Evolutionary conservation across 2,329 filamentous ascomycete genomes (phyloP), one percentile per base, ranked within the genome.

Genomic region (Exophiala xenobiotica): DNA sequence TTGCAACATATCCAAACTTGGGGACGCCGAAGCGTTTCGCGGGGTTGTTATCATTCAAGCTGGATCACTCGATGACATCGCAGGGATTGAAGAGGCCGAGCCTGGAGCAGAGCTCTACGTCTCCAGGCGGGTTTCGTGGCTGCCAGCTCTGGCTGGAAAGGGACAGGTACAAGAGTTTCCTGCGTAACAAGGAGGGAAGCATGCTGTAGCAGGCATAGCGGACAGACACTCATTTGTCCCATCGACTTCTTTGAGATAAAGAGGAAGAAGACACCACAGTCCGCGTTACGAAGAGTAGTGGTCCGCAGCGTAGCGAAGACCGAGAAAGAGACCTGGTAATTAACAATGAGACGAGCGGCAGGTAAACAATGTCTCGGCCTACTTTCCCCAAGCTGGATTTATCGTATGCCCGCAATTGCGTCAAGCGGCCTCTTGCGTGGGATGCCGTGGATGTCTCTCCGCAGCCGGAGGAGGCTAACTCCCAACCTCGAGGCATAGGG

Each of bases 381-480:
- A 35, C 31, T 16, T 35, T 35, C 31, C 31, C 31, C 31, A 33
- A 35, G 3, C 12, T 35, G n/a, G 9, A 4, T 6, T 35, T 96
- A 97, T 0, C 84, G 88, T 3, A 89, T 19, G 22, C 82, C 93
- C 93, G 97, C 70, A 96, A 92, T 20, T 82, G 93, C 59, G 83
- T 43, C 40, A 43, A 24, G 6, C 12, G 18, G 9, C 12, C n/a
- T n/a, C n/a, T n/a, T n/a, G n/a, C n/a, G n/a, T n/a, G n/a, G n/a
- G n/a, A n/a, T n/a, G n/a, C n/a, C n/a, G n/a, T n/a, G n/a, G n/a
- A n/a, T 26, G 24, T n/a, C 23, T 43, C 19, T 43, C 40, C 24
- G 22, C 38, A 40, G 18, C 9, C 40, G n/a, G 31, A 11, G 14
- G 27, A 4, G 27, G 27, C 4, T 4, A 31, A 11, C 8, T n/a